Conservation (phyloP, 2,329 filamentous ascomycete species). For the Bipolaris sorokiniana region DNA sequence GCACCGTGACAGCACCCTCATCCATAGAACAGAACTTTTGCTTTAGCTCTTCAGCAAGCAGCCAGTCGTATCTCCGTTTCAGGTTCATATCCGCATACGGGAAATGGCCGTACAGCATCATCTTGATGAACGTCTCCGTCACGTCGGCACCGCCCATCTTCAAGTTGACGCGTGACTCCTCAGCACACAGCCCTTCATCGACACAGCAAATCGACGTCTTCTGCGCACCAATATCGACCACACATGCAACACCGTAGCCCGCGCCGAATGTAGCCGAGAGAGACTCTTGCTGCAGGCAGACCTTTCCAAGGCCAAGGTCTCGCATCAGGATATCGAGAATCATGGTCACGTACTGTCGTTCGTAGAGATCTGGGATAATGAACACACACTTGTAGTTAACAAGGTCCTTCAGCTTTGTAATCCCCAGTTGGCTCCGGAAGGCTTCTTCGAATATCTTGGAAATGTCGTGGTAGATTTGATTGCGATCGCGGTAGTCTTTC, state of each 20-base stretch:
- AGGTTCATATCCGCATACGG: slow-evolving; percentile 96
- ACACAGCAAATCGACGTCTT: slow-evolving; percentile 98
- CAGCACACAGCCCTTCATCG: slow-evolving; percentile 92
- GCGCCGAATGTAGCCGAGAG: slow-evolving; percentile 94
- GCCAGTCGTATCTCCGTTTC: slow-evolving; percentile 84
- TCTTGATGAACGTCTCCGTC: slow-evolving; percentile 93
- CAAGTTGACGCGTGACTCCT: slow-evolving; percentile 92
- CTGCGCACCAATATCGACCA: slow-evolving; percentile 94
- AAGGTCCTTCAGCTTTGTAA: slow-evolving; percentile 80
- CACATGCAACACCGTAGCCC: slow-evolving; percentile 90
- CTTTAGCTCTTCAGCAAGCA: slow-evolving; percentile 95
- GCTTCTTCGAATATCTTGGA: slow-evolving; percentile 86
- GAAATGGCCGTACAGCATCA: slow-evolving; percentile 97
- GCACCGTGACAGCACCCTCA: slow-evolving; percentile 86
- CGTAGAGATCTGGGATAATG: slow-evolving; percentile 94
- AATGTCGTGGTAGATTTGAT: slow-evolving; percentile 84
- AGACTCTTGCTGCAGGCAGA: slow-evolving; percentile 96
- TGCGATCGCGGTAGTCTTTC: slow-evolving; percentile 79
- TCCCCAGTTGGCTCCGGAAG: slow-evolving; percentile 80
- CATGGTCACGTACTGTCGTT: slow-evolving; percentile 88
- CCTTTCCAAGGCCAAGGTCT: slow-evolving; percentile 85
- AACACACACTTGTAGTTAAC: slow-evolving; percentile 95
- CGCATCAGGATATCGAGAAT: slow-evolving; percentile 83
- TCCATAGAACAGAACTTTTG: slow-evolving; percentile 91
- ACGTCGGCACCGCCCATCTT: slow-evolving; percentile 94